Conservation (phyloP, 495 filamentous ascomycete genomes). For the Clohesyomyces aquaticus region DNA sequence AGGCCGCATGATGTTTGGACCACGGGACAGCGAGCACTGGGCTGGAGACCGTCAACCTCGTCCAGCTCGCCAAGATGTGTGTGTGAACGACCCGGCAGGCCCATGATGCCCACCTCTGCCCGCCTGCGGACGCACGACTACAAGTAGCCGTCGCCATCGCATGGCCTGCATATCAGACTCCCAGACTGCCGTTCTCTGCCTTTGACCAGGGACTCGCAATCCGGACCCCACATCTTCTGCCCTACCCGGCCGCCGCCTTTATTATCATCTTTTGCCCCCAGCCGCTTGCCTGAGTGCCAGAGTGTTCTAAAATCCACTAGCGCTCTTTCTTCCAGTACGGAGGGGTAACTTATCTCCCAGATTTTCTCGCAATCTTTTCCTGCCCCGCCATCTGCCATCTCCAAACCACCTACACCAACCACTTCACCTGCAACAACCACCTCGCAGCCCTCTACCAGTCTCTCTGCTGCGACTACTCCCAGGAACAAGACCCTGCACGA, state of each 20-base stretch:
- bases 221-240: background rate
- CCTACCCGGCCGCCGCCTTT: constrained; percentile 11
- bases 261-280: constrained; percentile 6
- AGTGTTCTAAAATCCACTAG: constrained; percentile 36
- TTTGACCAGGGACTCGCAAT: background rate
- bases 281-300: constrained; percentile 25
- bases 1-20: constrained; percentile 38
- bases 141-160: constrained; percentile 13
- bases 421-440: background rate
- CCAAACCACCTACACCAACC: background rate
- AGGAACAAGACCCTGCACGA: constrained; percentile 13
- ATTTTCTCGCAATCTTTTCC: constrained; percentile 29
- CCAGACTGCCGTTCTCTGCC: background rate
- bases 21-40: constrained; percentile 41
- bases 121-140: constrained; percentile 15
- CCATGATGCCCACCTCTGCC: constrained; percentile 22
- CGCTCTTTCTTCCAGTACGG: constrained; percentile 29
- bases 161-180: background rate
- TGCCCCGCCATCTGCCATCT: constrained; percentile 36
- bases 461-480: background rate
- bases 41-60: no score
- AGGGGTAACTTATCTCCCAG: constrained; percentile 21
- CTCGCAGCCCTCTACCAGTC: background rate
- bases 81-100: background rate
- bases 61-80: constrained; percentile 25